Percentiles rank a stretch among this genome's conserved stretches.
Conservation (phyloP, 2,329 filamentous ascomycete species). For the Teratosphaeria pseudoeucalypti region DNA sequence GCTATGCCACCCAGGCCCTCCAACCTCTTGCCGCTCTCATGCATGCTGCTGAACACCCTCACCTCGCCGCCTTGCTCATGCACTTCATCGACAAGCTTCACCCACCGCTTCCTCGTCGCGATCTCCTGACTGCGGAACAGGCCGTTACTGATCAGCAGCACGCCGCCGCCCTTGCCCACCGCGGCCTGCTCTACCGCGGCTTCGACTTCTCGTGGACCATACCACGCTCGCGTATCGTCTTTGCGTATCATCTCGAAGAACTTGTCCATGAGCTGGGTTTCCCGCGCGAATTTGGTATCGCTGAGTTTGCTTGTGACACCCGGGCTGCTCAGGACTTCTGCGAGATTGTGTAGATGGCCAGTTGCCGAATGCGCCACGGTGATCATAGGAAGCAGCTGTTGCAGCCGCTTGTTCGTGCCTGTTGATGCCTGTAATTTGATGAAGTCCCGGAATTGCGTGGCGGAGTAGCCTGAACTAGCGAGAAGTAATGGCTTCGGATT, state of each 20-base stretch:
- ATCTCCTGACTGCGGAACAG: constrained; percentile 79
- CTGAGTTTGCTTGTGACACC: constrained; percentile 68
- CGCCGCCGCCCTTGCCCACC: constrained; percentile 74
- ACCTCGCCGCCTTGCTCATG: constrained; percentile 74
- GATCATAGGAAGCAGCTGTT: constrained; percentile 51
- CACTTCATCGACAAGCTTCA: constrained; percentile 79
- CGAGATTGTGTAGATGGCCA: constrained; percentile 75
- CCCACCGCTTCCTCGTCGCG: constrained; percentile 66
- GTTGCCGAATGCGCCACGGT: constrained; percentile 73
- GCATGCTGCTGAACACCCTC: constrained; percentile 79
- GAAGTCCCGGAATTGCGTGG: constrained; percentile 68
- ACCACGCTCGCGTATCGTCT: constrained; percentile 84
- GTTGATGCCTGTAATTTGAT: constrained; percentile 51
- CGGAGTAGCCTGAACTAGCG: constrained; percentile 82
- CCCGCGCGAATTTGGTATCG: constrained; percentile 78
- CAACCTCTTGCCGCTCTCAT: constrained; percentile 82
- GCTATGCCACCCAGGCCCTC: constrained; percentile 80
- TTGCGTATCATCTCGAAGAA: constrained; percentile 68
- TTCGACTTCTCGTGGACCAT: constrained; percentile 73
- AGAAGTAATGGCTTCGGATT: constrained; percentile 64
- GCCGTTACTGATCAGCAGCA: constrained; percentile 75
- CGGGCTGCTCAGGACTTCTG: constrained; percentile 73
- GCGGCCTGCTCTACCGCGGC: constrained; percentile 77
- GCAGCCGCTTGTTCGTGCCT: constrained; percentile 63
- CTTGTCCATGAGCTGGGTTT: constrained; percentile 74